Evolutionary conservation across 345 rosid species (phyloP).

Genomic region (Diplotaxis tenuifolia): DNA sequence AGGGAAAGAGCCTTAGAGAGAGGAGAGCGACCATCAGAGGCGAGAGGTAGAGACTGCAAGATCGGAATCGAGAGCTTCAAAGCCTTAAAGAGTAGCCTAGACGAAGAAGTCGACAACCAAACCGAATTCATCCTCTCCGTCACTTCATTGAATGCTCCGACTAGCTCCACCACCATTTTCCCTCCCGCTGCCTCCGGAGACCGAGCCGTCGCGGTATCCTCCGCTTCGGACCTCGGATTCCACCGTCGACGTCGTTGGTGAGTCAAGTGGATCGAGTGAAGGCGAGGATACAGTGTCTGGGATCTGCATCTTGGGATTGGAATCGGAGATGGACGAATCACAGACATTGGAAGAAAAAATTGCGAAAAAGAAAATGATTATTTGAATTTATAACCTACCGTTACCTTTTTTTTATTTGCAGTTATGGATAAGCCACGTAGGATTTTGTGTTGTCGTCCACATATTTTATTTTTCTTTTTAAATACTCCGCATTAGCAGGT

Average conservation of each 20-base stretch:
- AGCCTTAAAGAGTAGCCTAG: constrained; percentile 71
- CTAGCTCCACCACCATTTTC: constrained; percentile 97
- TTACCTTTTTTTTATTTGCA: not conserved
- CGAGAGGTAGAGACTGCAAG: constrained; percentile 57
- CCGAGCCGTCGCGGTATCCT: constrained; percentile 23
- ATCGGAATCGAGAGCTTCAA: constrained; percentile 86
- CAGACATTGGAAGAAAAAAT: constrained; percentile 23
- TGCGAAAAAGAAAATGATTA: not conserved
- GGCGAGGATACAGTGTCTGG: not conserved
- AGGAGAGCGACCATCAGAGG: constrained; percentile 69
- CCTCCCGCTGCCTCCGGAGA: constrained; percentile 75
- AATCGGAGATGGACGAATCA: constrained; percentile 30
- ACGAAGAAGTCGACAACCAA: constrained; percentile 79
- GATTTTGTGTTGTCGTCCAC: constrained; percentile 29
- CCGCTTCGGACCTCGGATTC: constrained; percentile 28
- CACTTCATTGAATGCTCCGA: constrained; percentile 84
- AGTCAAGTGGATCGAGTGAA: constrained; percentile 1
- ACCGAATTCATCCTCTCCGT: constrained; percentile 81
- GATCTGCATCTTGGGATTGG: constrained; percentile 32
- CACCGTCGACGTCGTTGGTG: constrained; percentile 19
- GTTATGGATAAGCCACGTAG: constrained; percentile 38
- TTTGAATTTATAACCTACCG: constrained; percentile 19
- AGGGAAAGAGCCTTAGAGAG: constrained; percentile 79
- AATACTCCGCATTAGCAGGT: not conserved
- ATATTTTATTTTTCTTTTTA: not conserved